Evolutionary conservation across 768 basidiomycete genomes (phyloP), one percentile per base, ranked within the genome.

Genomic region (Russula lepida): DNA sequence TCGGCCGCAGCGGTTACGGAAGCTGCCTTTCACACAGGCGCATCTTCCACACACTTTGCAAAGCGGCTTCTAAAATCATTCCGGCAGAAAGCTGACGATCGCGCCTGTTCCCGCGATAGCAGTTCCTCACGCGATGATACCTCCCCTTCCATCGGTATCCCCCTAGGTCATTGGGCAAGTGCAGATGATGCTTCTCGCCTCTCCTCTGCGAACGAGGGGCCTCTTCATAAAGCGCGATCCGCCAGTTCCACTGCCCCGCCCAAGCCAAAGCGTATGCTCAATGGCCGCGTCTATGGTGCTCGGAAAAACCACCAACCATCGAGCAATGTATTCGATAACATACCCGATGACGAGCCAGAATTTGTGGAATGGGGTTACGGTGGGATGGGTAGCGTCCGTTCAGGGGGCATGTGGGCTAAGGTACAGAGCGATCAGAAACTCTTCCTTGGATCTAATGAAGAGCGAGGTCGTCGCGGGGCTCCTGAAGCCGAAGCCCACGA

Each of bases 281-380:
- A 93, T 66, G 91, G 91, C 0, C 79, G 92, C 27, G 80, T 92
- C 0, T 93, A 93, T 65, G 91, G 91, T 47, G 77, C 57, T 23
- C 57, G 44, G 52, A 57, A 63, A 43, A 37, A 44, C 9, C 37
- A 35, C n/a, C 15, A 43, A 23, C n/a, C 6, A 5, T 13, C 27
- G 33, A 15, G 65, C 17, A 74, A 74, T 41, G 81, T 77, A 0
- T 88, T 88, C 58, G 81, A 78, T 3, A 84, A 77, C 59, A 81
- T 56, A 46, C 56, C 47, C 7, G 63, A 84, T 32, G 78, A 82
- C 0, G 88, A 89, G 61, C 86, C 86, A 46, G 86, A 85, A 68
- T 94, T 94, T 67, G 88, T 92, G 17, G 91, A 94, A 71, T 94
- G 91, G 91, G 91, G 91, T 0, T 87, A 86, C 58, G 88, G 88